Percentiles rank a stretch among this genome's conserved stretches.
phyloP scores from a whole-genome alignment of 2,329 filamentous ascomycete species.

The Aureobasidium sp. region DNA sequence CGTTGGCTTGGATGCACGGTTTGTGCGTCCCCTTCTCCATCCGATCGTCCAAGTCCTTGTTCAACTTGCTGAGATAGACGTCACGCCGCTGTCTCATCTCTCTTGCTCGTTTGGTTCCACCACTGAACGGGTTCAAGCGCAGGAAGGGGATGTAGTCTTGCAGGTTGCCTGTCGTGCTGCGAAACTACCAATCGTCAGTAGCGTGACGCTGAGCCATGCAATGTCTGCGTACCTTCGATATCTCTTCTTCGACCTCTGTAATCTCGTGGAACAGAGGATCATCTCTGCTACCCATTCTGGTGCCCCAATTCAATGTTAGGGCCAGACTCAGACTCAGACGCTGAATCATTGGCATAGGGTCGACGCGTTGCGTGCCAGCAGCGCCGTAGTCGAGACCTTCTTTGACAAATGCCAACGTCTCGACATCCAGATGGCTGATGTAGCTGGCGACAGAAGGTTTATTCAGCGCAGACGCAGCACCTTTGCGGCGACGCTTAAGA shows the following conservation, averaged over 20 bases:
- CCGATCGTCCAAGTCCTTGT: conserved; percentile 52
- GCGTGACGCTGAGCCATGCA: not conserved
- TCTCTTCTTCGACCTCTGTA: conserved; percentile 55
- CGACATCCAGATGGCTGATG: conserved; percentile 54
- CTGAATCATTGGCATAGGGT: conserved; percentile 64
- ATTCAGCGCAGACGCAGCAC: conserved; percentile 58
- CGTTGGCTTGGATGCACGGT: conserved; percentile 61
- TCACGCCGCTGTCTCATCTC: conserved; percentile 56
- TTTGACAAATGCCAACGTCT: conserved; percentile 56
- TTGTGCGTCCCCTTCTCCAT: conserved; percentile 55
- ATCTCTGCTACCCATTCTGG: conserved; percentile 53
- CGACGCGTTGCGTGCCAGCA: conserved; percentile 47
- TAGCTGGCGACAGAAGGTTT: conserved; percentile 58
- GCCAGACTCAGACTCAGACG: conserved; percentile 56
- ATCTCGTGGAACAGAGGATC: conserved; percentile 56
- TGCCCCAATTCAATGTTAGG: conserved; percentile 60
- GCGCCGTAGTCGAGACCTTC: conserved; percentile 55
- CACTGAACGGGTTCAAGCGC: conserved; percentile 54
- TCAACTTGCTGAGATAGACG: conserved; percentile 52
- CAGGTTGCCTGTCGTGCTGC: conserved; percentile 54
- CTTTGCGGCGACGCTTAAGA: conserved; percentile 57
- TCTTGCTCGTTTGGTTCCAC: conserved; percentile 51
- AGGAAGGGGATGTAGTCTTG: conserved; percentile 57
- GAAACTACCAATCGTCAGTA: conserved; percentile 33
- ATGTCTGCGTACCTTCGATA: conserved; percentile 35